Evolutionary conservation across 2,329 filamentous ascomycete genomes (phyloP).

Genomic region (Fusarium succisae): DNA sequence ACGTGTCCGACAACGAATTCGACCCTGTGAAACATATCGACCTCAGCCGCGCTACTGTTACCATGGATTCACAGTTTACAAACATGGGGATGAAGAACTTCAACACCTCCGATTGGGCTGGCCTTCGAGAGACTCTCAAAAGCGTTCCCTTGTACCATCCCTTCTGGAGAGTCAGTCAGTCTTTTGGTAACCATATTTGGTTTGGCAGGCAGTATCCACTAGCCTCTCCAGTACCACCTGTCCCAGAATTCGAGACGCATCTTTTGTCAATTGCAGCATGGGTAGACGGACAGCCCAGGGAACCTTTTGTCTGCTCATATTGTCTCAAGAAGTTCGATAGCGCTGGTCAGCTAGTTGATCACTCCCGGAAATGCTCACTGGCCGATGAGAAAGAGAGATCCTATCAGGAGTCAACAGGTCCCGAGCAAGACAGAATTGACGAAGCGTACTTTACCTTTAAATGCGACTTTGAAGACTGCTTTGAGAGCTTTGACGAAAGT

Average conservation of each 20-base stretch:
- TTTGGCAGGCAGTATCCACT: neutral
- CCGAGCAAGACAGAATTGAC: no score
- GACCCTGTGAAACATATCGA: neutral
- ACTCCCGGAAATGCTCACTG: neutral
- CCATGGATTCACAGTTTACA: neutral
- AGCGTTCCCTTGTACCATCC: neutral
- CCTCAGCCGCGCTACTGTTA: neutral
- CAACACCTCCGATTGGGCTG: neutral
- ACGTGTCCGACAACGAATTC: fast-evolving
- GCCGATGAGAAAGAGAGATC: no score
- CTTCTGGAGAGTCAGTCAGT: neutral
- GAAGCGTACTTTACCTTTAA: no score
- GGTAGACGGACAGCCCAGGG: neutral
- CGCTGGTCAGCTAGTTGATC: neutral
- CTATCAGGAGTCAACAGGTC: no score
- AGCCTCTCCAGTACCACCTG: neutral
- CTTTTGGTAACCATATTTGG: neutral
- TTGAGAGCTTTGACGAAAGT: no score
- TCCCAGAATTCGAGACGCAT: neutral
- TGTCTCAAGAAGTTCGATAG: neutral
- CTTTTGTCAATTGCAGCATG: neutral
- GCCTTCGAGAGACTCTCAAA: neutral
- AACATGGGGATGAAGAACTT: neutral
- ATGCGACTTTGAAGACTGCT: no score
- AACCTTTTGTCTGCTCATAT: neutral